Percentiles rank a stretch among this genome's conserved stretches.
Conservation (phyloP, 2,329 filamentous ascomycete species). For the Intubia oerlemansii region DNA sequence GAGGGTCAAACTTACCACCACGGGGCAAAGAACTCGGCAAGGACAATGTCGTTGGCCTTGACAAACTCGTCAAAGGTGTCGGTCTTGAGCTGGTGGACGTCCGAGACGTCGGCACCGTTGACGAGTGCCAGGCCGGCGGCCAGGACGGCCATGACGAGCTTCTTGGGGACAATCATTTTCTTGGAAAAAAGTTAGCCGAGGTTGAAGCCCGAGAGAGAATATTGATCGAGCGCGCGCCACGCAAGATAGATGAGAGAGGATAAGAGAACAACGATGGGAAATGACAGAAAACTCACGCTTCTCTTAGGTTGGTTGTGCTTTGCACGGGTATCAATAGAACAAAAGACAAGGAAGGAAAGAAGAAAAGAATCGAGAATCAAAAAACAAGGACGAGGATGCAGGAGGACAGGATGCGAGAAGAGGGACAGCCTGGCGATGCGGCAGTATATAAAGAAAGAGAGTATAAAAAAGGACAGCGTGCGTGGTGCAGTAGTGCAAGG, state of each 20-base stretch:
- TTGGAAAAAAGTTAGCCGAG: background rate
- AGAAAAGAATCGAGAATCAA: background rate
- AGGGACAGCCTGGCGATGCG: constrained; percentile 1
- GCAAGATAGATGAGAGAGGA: too few relatives aligned
- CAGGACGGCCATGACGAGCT: constrained; percentile 16
- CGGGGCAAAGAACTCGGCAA: constrained; percentile 47
- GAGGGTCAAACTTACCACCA: constrained; percentile 43
- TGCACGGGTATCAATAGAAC: too few relatives aligned
- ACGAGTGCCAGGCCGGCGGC: constrained; percentile 24
- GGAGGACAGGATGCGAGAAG: background rate
- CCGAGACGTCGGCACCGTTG: constrained; percentile 42
- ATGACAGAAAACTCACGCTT: too few relatives aligned
- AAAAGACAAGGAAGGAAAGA: too few relatives aligned
- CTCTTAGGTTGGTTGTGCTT: too few relatives aligned
- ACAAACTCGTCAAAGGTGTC: constrained; percentile 79
- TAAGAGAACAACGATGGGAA: too few relatives aligned
- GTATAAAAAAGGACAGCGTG: background rate
- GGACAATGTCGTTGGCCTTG: constrained; percentile 65
- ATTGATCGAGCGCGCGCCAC: too few relatives aligned
- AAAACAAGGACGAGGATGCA: background rate
- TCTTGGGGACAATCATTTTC: constrained; percentile 26
- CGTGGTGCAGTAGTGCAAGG: too few relatives aligned
- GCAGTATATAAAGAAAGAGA: background rate
- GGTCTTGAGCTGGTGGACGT: constrained; percentile 68
- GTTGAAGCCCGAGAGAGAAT: too few relatives aligned